Evolutionary conservation across 441 rosid genomes (phyloP), one percentile per base, ranked within the genome.

Genomic region (Pelargonium myrrhifolium): DNA sequence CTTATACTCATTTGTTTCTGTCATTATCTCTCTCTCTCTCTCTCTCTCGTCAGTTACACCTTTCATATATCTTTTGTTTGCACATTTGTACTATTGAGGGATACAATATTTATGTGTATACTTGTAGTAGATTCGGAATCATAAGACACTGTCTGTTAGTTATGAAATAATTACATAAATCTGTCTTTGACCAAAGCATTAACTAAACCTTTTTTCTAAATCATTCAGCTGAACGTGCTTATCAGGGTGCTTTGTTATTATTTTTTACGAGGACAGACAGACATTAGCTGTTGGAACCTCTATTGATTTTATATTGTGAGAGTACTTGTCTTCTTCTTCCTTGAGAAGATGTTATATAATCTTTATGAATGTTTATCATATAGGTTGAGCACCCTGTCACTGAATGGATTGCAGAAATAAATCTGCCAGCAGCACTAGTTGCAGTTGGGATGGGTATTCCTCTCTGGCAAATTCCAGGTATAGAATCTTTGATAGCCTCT

Each of bases 301-400:
- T 62, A 69, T 65, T 71, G 11, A 21, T 61, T 68, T 65, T 39
- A 40, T 67, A 40, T 59, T 14, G 28, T 42, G 49, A 59, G 56
- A 67, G 58, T 31, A 31, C 55, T 37, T 56, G 20, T 9, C 17
- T 12, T 47, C 21, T 65, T 60, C 14, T 7, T 73, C 60, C 56
- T 2, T 60, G 18, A 0, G 43, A 2, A 21, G 22, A 35, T 24
- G 11, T n/a, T 43, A 9, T 40, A 69, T 40, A 53, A 3, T 60
- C 65, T 35, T 62, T 64, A 28, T 69, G 24, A 66, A 17, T 28
- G 43, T 69, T 71, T 24, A 14, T 22, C 65, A 71, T 72, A 65
- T 72, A 96, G 99, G 99, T 96, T 76, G 98, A 96, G 92, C 99
- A 96, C 72, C 98, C 99, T 68, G 99, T 96, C 71, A 96, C 99